A percentile compares a stretch with the other conserved stretches of the same genome.
These are phyloP conservation scores for Teratosphaeria viscida DNA, from an alignment of 2,329 filamentous ascomycete species.

Conservation along the genomic window DNA sequence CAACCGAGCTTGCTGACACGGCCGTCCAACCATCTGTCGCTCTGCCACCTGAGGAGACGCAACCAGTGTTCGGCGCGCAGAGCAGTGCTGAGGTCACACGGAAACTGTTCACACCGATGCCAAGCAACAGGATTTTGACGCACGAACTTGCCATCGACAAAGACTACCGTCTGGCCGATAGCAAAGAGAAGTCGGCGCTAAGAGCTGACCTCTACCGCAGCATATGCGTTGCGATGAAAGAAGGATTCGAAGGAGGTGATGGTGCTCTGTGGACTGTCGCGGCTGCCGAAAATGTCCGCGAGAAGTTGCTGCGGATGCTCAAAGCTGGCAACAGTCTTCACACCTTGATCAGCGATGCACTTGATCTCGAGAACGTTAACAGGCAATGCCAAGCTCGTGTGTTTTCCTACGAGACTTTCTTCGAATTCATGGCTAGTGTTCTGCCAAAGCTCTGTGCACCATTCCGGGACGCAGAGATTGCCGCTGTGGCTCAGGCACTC, in stretches of 20 bases:
- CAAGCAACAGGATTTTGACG: constrained; percentile 63
- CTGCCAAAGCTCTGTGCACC: constrained; percentile 73
- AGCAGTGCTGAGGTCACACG: constrained; percentile 26
- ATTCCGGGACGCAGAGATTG: constrained; percentile 66
- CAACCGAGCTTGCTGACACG: neutral
- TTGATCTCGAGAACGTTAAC: constrained; percentile 62
- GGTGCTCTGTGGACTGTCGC: constrained; percentile 59
- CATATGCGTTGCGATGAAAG: constrained; percentile 51
- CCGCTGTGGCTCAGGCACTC: constrained; percentile 52
- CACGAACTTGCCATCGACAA: constrained; percentile 74
- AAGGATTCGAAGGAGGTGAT: constrained; percentile 52
- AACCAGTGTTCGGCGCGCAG: constrained; percentile 18
- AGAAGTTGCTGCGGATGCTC: constrained; percentile 62
- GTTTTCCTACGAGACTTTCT: constrained; percentile 75
- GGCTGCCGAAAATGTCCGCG: constrained; percentile 59
- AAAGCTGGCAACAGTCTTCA: constrained; percentile 63
- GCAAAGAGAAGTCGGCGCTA: constrained; percentile 39
- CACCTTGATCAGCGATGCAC: constrained; percentile 60
- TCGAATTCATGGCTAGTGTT: constrained; percentile 62
- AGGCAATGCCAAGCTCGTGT: constrained; percentile 59
- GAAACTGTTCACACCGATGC: constrained; percentile 50
- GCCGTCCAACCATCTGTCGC: constrained; percentile 6
- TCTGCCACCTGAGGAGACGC: neutral
- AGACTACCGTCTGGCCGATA: constrained; percentile 58
- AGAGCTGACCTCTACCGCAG: constrained; percentile 51